Evolutionary conservation across 345 rosid genomes (phyloP), one percentile per base, ranked within the genome.

Genomic region (Aethionema arabicum): DNA sequence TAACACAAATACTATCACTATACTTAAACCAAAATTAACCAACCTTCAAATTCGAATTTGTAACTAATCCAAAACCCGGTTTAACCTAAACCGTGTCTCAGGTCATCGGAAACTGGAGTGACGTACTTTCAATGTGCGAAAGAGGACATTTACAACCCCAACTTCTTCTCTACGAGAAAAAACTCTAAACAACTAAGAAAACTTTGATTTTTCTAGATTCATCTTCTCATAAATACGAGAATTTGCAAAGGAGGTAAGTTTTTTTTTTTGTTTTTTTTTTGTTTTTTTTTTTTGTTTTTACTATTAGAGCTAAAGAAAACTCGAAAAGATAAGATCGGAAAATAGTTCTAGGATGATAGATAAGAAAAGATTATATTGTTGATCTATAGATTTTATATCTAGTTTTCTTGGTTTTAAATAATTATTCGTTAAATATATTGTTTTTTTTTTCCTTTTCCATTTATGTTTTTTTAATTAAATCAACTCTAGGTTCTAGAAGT

Each of bases 91-190:
- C 27, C 27, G 2, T 21, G 54, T 66, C 36, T 48, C 63, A 93
- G 99, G 96, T 84, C 29, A 75, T 90, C 65, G 99, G 99, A 61
- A 61, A 79, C 76, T 90, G 97, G 99, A 65, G 65, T 5, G 95
- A 93, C 67, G 96, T 93, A 48, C 82, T 87, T 59, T 67, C 74
- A 38, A 79, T 85, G 82, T 93, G 95, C 33, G 84, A 83, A 63
- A 86, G 72, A 72, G 99, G 99, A 72, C 99, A 74, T 72, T 76
- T 90, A 80, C 99, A 93, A 60, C 97, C 99, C 42, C 99, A 93
- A 80, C 96, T 90, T 76, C 87, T 93, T 47, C 82, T 93, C 79
- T 93, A 79, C 46, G 96, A 87, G 75, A 71, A 79, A 85, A 75
- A 80, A 77, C 27, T 59, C 78, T 76, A 65, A 68, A 56, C 12